phyloP scores from a whole-genome alignment of 768 basidiomycete species.

The Xerocomus brunneocitrinus region DNA sequence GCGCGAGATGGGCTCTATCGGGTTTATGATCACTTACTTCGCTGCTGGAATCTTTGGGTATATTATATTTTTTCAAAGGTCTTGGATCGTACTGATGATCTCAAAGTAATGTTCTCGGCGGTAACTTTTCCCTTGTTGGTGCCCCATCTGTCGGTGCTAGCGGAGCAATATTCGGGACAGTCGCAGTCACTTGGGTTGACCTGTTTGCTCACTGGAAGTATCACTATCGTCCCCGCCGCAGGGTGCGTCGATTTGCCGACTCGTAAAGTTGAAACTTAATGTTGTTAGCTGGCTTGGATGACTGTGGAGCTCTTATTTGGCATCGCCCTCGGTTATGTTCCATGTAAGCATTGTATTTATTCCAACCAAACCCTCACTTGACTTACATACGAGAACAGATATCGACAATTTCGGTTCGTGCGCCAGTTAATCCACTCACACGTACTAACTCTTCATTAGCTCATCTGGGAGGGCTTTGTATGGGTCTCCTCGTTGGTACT shows the following conservation, averaged over 20 bases:
- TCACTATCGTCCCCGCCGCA: constrained; percentile 75
- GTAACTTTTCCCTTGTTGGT: constrained; percentile 89
- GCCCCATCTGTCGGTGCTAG: constrained; percentile 88
- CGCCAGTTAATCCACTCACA: background rate
- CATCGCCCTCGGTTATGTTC: constrained; percentile 78
- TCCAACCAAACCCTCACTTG: constrained; percentile 1
- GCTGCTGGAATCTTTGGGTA: constrained; percentile 92
- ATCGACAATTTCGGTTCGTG: constrained; percentile 85
- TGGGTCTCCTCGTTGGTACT: constrained; percentile 79
- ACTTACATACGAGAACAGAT: constrained; percentile 37
- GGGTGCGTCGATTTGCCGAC: constrained; percentile 40
- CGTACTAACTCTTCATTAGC: constrained; percentile 38
- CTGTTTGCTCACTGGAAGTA: constrained; percentile 90
- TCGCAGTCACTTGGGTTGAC: constrained; percentile 86
- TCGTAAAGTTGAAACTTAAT: background rate
- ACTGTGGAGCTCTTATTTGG: constrained; percentile 84
- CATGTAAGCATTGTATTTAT: constrained; percentile 48
- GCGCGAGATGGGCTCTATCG: constrained; percentile 83
- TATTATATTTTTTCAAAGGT: constrained; percentile 11
- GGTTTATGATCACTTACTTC: constrained; percentile 83
- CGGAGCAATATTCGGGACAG: constrained; percentile 87
- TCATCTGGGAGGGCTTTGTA: constrained; percentile 83
- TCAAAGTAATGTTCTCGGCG: constrained; percentile 76
- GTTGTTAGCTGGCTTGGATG: constrained; percentile 70
- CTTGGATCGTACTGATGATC: constrained; percentile 1